Evolutionary conservation across 2,329 filamentous ascomycete species (phyloP), one percentile per base, ranked within the genome.

Genomic region (Apiospora aurea): DNA sequence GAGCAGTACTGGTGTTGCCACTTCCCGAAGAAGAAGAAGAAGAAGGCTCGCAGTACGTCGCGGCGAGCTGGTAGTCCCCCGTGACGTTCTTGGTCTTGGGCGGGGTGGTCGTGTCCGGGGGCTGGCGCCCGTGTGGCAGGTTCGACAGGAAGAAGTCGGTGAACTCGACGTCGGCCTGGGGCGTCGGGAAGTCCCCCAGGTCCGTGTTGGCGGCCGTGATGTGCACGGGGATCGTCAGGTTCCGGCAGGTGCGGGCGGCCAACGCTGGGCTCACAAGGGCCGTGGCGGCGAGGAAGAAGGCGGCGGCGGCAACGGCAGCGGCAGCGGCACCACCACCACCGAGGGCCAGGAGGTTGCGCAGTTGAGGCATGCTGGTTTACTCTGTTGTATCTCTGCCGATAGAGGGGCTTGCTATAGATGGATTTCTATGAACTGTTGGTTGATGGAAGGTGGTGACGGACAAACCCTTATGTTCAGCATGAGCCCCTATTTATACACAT

Each of bases 31-130:
- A 16, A 16, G 44, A 18, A 14, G 8, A 13, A 13, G 43, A 38
- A 8, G 47, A 51, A 8, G 91, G 90, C 70, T 84, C 81, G 80
- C 91, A 93, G 82, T 91, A 91, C 13, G 88, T 89, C 0, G 89
- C 87, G 5, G 85, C 87, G 67, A 93, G 87, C 5, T 87, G 79
- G 81, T 91, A 92, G 34, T 81, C 83, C 44, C 88, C 88, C 44
- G 67, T 64, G 18, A 64, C 29, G 1, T 81, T 78, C 21, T 90
- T 80, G 0, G 85, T 87, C 41, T 82, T 76, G 75, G 57, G 44
- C 10, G 53, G n/a, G 38, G 41, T n/a, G n/a, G 38, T 21, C 41
- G 26, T 71, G 41, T 4, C 29, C 8, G 47, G 69, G 11, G 34
- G 38, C 43, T 1, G 24, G 41, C 29, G 51, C 57, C 53, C 73